phyloP scores from a whole-genome alignment of 805 yeast genomes.

The Isabelozyma gotoi region DNA sequence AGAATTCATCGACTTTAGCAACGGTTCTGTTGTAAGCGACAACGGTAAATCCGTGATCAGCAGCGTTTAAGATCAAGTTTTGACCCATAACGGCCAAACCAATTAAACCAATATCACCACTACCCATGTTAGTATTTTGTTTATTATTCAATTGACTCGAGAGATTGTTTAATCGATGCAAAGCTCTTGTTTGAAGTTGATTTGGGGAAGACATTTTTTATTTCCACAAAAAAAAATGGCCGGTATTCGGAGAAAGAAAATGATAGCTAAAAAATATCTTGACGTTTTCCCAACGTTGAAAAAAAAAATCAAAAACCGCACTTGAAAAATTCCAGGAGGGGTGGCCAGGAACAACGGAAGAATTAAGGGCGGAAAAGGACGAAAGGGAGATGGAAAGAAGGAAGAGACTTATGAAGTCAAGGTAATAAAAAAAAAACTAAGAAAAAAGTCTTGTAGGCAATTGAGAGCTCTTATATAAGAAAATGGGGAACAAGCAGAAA shows the following conservation, averaged over 20 bases:
- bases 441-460: background rate
- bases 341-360: background rate
- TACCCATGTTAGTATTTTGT: slow-evolving; percentile 27
- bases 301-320: background rate
- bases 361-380: background rate
- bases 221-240: background rate
- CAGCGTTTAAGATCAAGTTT: slow-evolving; percentile 94
- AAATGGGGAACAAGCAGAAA: no score
- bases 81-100: slow-evolving; percentile 99
- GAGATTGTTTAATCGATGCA: background rate
- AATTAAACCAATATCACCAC: slow-evolving; percentile 97
- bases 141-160: slow-evolving; percentile 1
- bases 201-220: background rate
- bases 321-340: background rate
- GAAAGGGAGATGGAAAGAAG: background rate
- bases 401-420: background rate
- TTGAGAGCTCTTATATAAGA: background rate
- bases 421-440: background rate
- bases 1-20: slow-evolving; percentile 90
- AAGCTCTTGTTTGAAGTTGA: background rate
- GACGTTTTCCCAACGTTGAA: no score
- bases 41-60: slow-evolving; percentile 98
- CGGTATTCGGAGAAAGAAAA: background rate
- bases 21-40: slow-evolving; percentile 98
- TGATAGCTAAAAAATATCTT: no score